Evolutionary conservation across 129 eudicot species (phyloP), one percentile per base, ranked within the genome.

Genomic region (Centaurea solstitialis): DNA sequence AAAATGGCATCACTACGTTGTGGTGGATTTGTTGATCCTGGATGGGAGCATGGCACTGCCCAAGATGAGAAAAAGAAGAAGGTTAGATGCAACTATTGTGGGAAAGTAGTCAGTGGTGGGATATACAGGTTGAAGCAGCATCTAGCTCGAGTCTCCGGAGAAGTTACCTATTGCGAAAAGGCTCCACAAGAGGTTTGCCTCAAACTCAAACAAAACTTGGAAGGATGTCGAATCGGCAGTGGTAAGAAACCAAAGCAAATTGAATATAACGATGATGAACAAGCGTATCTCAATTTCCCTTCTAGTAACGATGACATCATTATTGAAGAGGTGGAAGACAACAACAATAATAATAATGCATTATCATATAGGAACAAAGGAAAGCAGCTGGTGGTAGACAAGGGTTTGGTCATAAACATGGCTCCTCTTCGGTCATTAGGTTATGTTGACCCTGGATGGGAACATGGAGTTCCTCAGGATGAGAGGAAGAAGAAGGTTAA

Each of bases 361-460:
- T 26, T 67, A 57, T 26, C 74, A 57, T 57, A 57, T 70, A 87
- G 85, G 82, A 94, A 82, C 76, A 92, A 90, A 79, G 96, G 97
- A 76, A 90, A 94, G 70, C 92, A 87, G 72, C 38, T 86, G 69
- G 78, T 81, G 11, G 78, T 82, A 62, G 97, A 92, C 76, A 86
- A 87, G 81, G 97, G 93, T 86, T 84, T 90, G 70, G 93, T 87
- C 18, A 86, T 89, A 43, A 94, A 90, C 84, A 82, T 89, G 84
- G 84, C 92, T 30, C 98, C 97, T 72, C 98, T 89, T 86, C 92
- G 97, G 40, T 94, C 98, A 4, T 81, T 92, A 75, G 98, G 98
- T 35, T 94, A 94, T 83, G 93, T 92, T 77, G 98, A 94, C 84
- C 98, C 98, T 57, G 98, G 98, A 20, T 94, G 98, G 98, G 97